Conservation (phyloP, 2,329 filamentous ascomycete species). For the Cercospora zeae-maydis region DNA sequence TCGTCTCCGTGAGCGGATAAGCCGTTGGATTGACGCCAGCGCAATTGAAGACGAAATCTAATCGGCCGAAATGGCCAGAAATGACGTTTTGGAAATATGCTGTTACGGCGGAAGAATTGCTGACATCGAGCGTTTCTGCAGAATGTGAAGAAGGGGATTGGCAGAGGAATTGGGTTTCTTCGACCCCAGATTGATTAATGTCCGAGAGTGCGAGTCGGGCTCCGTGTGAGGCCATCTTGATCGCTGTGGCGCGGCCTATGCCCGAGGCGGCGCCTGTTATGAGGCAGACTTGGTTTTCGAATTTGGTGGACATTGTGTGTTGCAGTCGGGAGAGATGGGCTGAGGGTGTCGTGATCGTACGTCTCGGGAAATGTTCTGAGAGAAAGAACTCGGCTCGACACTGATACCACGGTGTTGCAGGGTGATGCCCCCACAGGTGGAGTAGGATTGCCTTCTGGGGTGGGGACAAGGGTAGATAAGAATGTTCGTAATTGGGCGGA, state of each 20-base stretch:
- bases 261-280: slow-evolving; percentile 37
- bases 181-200: slow-evolving; percentile 35
- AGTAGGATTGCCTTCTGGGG: neutral
- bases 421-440: neutral
- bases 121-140: slow-evolving; percentile 33
- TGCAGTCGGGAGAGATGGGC: neutral
- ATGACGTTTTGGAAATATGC: slow-evolving; percentile 26
- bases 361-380: neutral
- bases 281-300: slow-evolving; percentile 30
- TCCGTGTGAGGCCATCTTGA: slow-evolving; percentile 44
- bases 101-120: slow-evolving; percentile 26
- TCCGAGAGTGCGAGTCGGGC: slow-evolving; percentile 44
- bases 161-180: slow-evolving; percentile 27
- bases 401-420: neutral
- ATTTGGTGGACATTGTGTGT: slow-evolving; percentile 11
- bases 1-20: slow-evolving; percentile 36
- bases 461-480: slow-evolving; percentile 2
- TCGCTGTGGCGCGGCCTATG: slow-evolving; percentile 44
- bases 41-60: slow-evolving; percentile 44
- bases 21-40: slow-evolving; percentile 40
- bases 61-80: slow-evolving; percentile 24
- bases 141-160: neutral
- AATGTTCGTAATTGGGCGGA: neutral
- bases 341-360: neutral
- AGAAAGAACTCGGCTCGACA: neutral